Base-by-base conservation (phyloP, 1,284 basidiomycete genomes). In the Quambalaria eucalypti region DNA sequence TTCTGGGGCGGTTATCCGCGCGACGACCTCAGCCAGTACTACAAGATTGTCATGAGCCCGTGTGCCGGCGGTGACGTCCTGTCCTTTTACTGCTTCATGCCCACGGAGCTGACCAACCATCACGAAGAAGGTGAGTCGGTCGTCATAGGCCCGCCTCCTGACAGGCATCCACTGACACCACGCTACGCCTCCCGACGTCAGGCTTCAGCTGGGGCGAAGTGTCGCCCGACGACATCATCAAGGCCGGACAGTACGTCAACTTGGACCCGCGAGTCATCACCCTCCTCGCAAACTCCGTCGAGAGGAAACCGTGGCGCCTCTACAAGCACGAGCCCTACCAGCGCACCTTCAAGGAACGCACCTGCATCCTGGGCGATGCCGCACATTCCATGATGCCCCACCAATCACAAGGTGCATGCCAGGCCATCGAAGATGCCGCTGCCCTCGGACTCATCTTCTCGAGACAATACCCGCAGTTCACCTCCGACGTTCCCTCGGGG, bases 41-140 rank as follows among this genome's bases (percentile, higher is more conserved):
- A 76, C 68, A 78, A 78, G 65, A 76, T 78, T 50, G 77, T 78
- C 59, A 76, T 77, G 73, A 64, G 5, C 4, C 76, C 76, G 0
- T 76, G 75, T 54, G 66, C 69, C 4, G 70, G 60, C 36, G 73
- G 69, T 40, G 64, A 74, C 30, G 52, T 77, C 48, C 68, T 77
- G 21, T 77, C 75, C 12, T 78, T 78, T 69, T 78, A 78, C 58
- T 62, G 59, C 51, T 66, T 66, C 54, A 62, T 66, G 61, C 64
- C 64, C 10, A 62, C 64, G 51, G 74, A 78, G 48, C 55, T 77
- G 49, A 74, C 77, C 21, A 74, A 73, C 60, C 76, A 77, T 57
- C 76, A 73, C 38, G 65, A 76, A 50, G 77, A 78, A 53, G 77
- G 77, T n/a, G n/a, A n/a, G n/a, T n/a, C n/a, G n/a, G n/a, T n/a